These are phyloP conservation scores for Phytophthora boehmeriae DNA, from an alignment of 352 stramenopile species.

Conservation along the genomic window DNA sequence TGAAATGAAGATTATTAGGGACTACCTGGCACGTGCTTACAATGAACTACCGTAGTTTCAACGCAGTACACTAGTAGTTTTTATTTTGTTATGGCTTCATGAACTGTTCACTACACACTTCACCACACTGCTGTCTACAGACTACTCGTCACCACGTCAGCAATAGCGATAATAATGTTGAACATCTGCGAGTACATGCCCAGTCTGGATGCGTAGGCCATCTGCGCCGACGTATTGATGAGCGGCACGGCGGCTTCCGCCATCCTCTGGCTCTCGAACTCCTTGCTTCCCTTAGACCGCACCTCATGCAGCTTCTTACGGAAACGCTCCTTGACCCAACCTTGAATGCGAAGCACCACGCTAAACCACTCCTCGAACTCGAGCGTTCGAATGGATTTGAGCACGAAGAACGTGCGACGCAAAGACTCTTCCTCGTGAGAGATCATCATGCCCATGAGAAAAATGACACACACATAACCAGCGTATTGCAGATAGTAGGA, in stretches of 20 bases:
- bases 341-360: conserved; percentile 74
- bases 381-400: conserved; percentile 80
- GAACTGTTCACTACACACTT: conserved; percentile 10
- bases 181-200: conserved; percentile 82
- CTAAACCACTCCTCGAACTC: conserved; percentile 86
- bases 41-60: not conserved
- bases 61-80: not conserved
- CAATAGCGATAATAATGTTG: conserved; percentile 78
- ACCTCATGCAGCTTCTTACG: conserved; percentile 63
- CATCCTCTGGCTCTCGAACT: conserved; percentile 28
- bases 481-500: conserved; percentile 75
- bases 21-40: not conserved
- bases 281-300: conserved; percentile 54
- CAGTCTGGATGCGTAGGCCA: conserved; percentile 77
- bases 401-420: conserved; percentile 80
- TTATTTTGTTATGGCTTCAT: conserved; percentile 11
- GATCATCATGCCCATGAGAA: conserved; percentile 87
- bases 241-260: conserved; percentile 31
- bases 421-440: conserved; percentile 83
- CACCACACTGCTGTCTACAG: conserved; percentile 17
- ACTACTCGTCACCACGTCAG: conserved; percentile 66
- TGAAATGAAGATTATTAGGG: conserved; percentile 16
- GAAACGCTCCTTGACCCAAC: conserved; percentile 72
- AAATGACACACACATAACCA: conserved; percentile 68
- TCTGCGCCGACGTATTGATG: conserved; percentile 74